phyloP scores from a whole-genome alignment of 257 asterid species.

The Nicotiana tomentosiformis region DNA sequence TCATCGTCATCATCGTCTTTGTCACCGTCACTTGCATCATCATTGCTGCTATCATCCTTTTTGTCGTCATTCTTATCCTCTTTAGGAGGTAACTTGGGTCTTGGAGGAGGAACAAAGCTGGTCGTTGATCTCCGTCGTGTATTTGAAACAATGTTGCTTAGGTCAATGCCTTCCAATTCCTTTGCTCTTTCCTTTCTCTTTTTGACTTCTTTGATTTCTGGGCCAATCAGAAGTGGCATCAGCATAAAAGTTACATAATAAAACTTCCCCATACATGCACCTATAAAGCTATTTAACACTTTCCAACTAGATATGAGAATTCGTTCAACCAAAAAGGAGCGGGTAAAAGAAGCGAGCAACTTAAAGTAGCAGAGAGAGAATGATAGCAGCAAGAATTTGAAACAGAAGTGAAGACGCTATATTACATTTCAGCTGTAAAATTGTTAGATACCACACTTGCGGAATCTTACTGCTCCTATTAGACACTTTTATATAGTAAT shows the following conservation, averaged over 20 bases:
- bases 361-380: neutral
- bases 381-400: neutral
- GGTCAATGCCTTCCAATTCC: conserved; percentile 97
- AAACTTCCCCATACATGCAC: conserved; percentile 2
- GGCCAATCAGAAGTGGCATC: conserved; percentile 12
- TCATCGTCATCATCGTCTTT: conserved; percentile 23
- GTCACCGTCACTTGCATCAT: conserved; percentile 11
- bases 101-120: conserved; percentile 53
- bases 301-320: neutral
- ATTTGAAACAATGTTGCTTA: conserved; percentile 84
- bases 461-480: neutral
- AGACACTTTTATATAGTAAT: neutral
- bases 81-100: conserved; percentile 30
- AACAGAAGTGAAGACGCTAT: neutral
- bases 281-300: neutral
- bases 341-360: neutral
- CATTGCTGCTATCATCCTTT: conserved; percentile 14
- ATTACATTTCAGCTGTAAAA: neutral
- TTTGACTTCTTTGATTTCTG: conserved; percentile 83
- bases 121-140: conserved; percentile 81
- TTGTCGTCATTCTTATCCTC: conserved; percentile 32
- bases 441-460: neutral
- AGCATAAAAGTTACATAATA: neutral
- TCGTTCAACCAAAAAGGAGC: neutral
- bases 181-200: conserved; percentile 81